Base-by-base conservation (phyloP, 2,329 filamentous ascomycete species). In the Fusarium pseudonygamai region DNA sequence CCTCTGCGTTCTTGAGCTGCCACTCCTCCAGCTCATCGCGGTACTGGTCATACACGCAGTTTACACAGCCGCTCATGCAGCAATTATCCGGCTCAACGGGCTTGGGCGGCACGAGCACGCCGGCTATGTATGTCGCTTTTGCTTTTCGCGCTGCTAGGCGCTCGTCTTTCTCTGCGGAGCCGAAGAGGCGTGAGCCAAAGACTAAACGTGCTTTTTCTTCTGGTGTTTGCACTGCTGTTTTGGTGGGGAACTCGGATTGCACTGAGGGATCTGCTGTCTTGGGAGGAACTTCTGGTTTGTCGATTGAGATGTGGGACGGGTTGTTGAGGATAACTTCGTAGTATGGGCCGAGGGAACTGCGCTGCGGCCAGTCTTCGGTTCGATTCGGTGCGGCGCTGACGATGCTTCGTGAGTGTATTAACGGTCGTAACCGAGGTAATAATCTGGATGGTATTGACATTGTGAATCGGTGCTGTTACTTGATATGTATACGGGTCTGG, bases 51-150 rank as follows among this genome's bases (percentile, higher is more conserved):
- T 95, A 98, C 6, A 98, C 96, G 82, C 96, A 99, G 81, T 98
- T 95, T 55, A 97, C 96, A 80, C 96, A 99, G 7, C 96, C 96
- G 79, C 93, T 96, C 96, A 99, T 99, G 83, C 96, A 99, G 87
- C 96, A 99, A 80, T 99, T 98, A 78, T 98, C 96, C 7, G 96
- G 96, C 83, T 99, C 96, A 53, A 90, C 88, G 3, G 96, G 96
- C 53, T 89, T 89, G 1, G 95, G 95, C 5, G 96, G 96, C 9
- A 98, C 92, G 24, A 90, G 83, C 2, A 98, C 88, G 7, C 95
- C 96, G 3, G 93, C 95, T 62, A 98, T 86, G 68, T 90, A 85
- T 14, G 85, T 89, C 56, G 90, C 90, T 69, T 88, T 86, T 20
- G 87, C 84, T 18, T 89, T 84, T 40, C 90, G 87, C 49, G 89